These are phyloP conservation scores for Symbiodinium pilosum DNA, from an alignment of 73 alveolate species.

Conservation along the genomic window DNA sequence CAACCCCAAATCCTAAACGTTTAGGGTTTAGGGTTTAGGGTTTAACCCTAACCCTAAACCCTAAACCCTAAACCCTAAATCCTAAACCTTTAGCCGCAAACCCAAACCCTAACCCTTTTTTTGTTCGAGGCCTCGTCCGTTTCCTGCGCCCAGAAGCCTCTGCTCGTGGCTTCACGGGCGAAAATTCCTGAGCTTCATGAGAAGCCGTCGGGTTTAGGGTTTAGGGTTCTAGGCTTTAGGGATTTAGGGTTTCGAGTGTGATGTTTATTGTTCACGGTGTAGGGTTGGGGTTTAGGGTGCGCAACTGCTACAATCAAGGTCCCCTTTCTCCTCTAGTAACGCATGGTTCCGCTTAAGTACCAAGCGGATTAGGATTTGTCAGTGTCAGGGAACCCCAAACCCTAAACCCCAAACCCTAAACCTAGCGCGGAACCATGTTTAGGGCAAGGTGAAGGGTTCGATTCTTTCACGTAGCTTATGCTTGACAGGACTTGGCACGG, in stretches of 20 bases:
- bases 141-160: constrained; percentile 85
- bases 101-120: neutral
- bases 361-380: too few relatives aligned
- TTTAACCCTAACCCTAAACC: neutral
- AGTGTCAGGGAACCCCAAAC: neutral
- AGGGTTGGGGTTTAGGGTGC: neutral
- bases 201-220: neutral
- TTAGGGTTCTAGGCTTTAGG: neutral
- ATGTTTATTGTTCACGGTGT: neutral
- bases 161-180: constrained; percentile 34
- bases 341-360: too few relatives aligned
- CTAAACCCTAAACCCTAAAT: neutral
- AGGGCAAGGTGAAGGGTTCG: too few relatives aligned
- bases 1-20: neutral
- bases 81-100: neutral
- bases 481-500: too few relatives aligned
- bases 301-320: too few relatives aligned
- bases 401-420: neutral
- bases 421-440: too few relatives aligned
- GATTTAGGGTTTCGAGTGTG: neutral
- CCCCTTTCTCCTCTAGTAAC: too few relatives aligned
- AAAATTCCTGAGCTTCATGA: constrained; percentile 3
- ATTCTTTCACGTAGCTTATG: too few relatives aligned
- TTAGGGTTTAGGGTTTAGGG: too few relatives aligned
- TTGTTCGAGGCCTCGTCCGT: constrained; percentile 41